Base-by-base conservation (phyloP, 106 monocot genomes). In the Agapanthus africanus region DNA sequence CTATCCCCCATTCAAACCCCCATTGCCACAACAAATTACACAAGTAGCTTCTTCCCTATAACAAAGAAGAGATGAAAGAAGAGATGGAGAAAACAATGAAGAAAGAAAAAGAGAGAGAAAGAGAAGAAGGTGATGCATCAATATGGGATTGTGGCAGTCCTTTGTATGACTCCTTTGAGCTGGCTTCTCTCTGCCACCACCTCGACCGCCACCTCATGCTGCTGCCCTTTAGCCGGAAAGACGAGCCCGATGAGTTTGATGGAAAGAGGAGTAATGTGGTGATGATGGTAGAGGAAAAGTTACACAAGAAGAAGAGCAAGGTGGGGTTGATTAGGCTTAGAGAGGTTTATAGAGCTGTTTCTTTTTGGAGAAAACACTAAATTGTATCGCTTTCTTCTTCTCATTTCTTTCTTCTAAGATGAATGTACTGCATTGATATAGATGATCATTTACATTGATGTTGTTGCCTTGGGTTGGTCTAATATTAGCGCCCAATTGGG, bases 81-180 rank as follows among this genome's bases (percentile, higher is more conserved):
- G 14, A 7, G 14, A 8, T 14, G 7, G 42, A 8, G 7, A 42
- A 42, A 42, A 7, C 14, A 42, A 42, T 14, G 42, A 14, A 42
- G 42, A 42, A 47, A 47, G 46, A 47, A 47, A 19, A 13, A 47
- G 19, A 16, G 19, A 47, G 46, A 47, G 19, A 15, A 19, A 19
- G 46, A 13, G 46, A 19, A 47, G 46, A 47, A 47, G 46, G 19
- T 15, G 46, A 47, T 15, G 16, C 13, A 47, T 15, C 46, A 6
- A 42, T 81, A 32, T 90, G 89, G 89, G 89, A 90, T 54, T 82
- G 80, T 70, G 90, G 85, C 6, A 90, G 90, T 44, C 82, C 82
- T 62, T 69, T 90, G 32, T 80, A 90, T 31, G 90, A 90, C 69
- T 85, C 90, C n/a, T 85, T 72, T 39, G 82, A 90, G 83, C 52